A percentile compares a stretch with the other conserved stretches of the same genome.
Evolutionary conservation across 768 basidiomycete species (phyloP).

Genomic region (Amanita rubescens): DNA sequence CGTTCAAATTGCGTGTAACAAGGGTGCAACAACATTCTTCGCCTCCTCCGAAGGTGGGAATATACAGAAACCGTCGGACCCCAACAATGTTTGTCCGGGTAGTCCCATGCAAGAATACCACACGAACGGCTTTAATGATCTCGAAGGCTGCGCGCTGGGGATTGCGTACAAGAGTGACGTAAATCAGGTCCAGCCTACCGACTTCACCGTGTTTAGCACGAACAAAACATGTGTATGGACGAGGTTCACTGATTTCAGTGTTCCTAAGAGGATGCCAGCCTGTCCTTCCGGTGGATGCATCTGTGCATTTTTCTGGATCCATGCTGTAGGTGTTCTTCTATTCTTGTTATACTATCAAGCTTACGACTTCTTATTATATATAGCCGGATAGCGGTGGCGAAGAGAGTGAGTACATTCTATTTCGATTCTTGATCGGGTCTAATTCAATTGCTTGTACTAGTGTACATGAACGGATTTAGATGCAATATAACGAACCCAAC

Average conservation of each 20-base stretch:
- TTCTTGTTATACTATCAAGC: background rate
- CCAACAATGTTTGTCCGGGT: slow-evolving; percentile 46
- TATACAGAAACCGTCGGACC: slow-evolving; percentile 38
- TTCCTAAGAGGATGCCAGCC: slow-evolving; percentile 60
- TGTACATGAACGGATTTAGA: slow-evolving; percentile 71
- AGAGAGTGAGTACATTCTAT: slow-evolving; percentile 34
- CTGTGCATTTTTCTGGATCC: slow-evolving; percentile 74
- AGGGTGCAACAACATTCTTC: slow-evolving; percentile 52
- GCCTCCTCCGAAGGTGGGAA: slow-evolving; percentile 46
- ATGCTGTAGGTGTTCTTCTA: slow-evolving; percentile 31
- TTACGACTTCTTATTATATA: background rate
- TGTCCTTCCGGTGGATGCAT: slow-evolving; percentile 57
- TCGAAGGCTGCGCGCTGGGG: slow-evolving; percentile 59
- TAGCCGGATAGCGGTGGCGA: slow-evolving; percentile 49
- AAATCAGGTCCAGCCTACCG: slow-evolving; percentile 48
- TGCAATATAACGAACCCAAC: slow-evolving; percentile 53
- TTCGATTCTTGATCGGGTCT: background rate
- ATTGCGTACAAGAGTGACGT: slow-evolving; percentile 72
- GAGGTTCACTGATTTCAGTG: slow-evolving; percentile 60
- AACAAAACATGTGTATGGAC: slow-evolving; percentile 74
- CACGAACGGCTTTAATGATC: slow-evolving; percentile 44
- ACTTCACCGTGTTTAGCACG: slow-evolving; percentile 68
- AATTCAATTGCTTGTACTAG: background rate
- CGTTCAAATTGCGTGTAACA: slow-evolving; percentile 50
- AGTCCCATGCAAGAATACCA: slow-evolving; percentile 40